Evolutionary conservation across 2,329 filamentous ascomycete species (phyloP).

Genomic region (Ampelomyces quisqualis): DNA sequence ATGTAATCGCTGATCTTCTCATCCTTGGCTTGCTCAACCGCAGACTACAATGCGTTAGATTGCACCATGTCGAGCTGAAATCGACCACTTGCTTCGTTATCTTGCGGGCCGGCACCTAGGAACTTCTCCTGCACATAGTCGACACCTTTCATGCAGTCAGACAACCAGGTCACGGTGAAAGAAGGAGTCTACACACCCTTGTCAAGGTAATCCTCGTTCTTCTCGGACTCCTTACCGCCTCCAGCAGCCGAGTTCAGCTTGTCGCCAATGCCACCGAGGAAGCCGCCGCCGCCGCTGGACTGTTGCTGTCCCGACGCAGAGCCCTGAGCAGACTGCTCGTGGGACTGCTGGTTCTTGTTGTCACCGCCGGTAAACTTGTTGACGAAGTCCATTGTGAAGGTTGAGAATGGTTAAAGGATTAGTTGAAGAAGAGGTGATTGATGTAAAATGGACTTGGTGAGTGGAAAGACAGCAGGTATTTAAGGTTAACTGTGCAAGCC

Average conservation of each 20-base stretch:
- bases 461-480: conserved; percentile 11
- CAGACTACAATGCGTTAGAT: conserved; percentile 44
- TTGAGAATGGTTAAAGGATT: conserved; percentile 5
- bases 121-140: conserved; percentile 77
- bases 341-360: conserved; percentile 30
- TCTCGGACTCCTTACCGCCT: conserved; percentile 71
- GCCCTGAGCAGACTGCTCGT: conserved; percentile 33
- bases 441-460: conserved; percentile 1
- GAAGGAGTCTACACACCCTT: conserved; percentile 73
- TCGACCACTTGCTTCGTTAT: conserved; percentile 47
- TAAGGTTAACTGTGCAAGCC: conserved; percentile 9
- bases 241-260: conserved; percentile 72
- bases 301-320: conserved; percentile 35
- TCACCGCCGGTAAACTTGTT: conserved; percentile 49
- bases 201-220: conserved; percentile 80
- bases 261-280: conserved; percentile 63
- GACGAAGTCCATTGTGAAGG: conserved; percentile 50
- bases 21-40: conserved; percentile 80
- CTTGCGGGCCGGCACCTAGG: conserved; percentile 67
- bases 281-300: conserved; percentile 48
- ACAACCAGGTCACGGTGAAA: not conserved
- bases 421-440: conserved; percentile 8
- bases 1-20: conserved; percentile 74
- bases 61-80: conserved; percentile 1
- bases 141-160: conserved; percentile 57